These are phyloP conservation scores for Moesziomyces sp. DNA, from an alignment of 1,284 basidiomycete species.

Conservation along the genomic window DNA sequence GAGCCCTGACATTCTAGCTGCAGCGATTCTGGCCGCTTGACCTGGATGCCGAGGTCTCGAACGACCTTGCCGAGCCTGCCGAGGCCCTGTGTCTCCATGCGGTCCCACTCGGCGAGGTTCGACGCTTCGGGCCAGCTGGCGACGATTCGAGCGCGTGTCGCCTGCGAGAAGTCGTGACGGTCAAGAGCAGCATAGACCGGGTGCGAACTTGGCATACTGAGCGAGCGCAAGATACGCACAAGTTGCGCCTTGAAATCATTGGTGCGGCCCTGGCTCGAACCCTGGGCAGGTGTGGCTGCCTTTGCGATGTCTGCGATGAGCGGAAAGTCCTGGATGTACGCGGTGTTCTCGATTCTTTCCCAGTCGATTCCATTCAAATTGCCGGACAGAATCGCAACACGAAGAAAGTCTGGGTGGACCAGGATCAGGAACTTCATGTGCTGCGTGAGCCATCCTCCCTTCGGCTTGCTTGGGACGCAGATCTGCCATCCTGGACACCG, in stretches of 20 bases:
- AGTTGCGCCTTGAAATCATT: constrained; percentile 49
- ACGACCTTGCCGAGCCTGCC: constrained; percentile 55
- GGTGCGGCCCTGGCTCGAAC: background rate
- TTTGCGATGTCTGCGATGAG: background rate
- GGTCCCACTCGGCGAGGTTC: constrained; percentile 48
- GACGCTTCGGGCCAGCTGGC: constrained; percentile 51
- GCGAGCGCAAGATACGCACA: constrained; percentile 38
- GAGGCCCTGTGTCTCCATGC: constrained; percentile 55
- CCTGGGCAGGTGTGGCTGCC: no score
- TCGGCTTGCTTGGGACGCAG: constrained; percentile 46
- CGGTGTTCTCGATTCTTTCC: constrained; percentile 62
- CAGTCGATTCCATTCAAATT: constrained; percentile 64
- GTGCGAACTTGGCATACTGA: constrained; percentile 52
- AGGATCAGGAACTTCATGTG: constrained; percentile 63
- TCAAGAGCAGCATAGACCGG: constrained; percentile 21
- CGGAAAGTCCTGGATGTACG: constrained; percentile 63
- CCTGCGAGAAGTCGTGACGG: constrained; percentile 33
- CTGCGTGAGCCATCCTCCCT: constrained; percentile 47
- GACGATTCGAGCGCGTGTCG: constrained; percentile 46
- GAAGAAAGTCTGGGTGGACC: constrained; percentile 47
- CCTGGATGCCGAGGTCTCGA: constrained; percentile 22
- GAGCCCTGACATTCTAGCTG: constrained; percentile 61
- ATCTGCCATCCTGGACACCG: constrained; percentile 50
- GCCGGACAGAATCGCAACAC: constrained; percentile 56
- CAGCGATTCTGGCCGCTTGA: background rate